phyloP scores from a whole-genome alignment of 176 grass and related monocot genomes.

The Musa schizocarpa region DNA sequence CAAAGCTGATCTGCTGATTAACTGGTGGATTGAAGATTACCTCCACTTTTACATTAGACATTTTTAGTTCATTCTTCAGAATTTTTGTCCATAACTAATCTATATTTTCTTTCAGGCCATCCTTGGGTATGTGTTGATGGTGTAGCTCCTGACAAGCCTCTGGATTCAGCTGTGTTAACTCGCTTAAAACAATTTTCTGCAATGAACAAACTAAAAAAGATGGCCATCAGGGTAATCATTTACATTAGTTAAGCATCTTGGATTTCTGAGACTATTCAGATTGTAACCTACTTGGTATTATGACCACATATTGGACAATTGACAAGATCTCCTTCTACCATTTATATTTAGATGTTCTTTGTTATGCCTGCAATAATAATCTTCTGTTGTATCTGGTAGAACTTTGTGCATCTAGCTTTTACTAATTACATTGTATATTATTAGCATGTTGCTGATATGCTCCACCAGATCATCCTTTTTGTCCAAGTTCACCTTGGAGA shows the following conservation, averaged over 20 bases:
- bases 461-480: too few species aligned
- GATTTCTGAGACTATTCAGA: too few species aligned
- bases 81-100: neutral
- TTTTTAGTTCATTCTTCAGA: neutral
- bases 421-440: too few species aligned
- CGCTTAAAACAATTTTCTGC: conserved; percentile 76
- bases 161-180: conserved; percentile 67
- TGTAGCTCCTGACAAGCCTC: conserved; percentile 62
- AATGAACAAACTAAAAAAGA: conserved; percentile 81
- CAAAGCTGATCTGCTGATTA: neutral
- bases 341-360: neutral
- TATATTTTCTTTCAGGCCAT: conserved; percentile 41
- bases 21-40: neutral
- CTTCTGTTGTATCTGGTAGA: conserved; percentile 14
- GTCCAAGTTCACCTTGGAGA: too few species aligned
- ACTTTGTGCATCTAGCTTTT: neutral
- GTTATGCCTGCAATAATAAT: conserved; percentile 23
- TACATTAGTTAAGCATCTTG: neutral
- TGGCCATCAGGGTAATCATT: conserved; percentile 50
- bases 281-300: neutral
- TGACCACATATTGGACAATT: neutral
- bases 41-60: neutral
- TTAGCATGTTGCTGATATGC: neutral
- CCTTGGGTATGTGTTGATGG: conserved; percentile 70
- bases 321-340: neutral